These are phyloP conservation scores for Metschnikowia shivogae DNA, from an alignment of 805 yeast genomes.

Conservation along the genomic window DNA sequence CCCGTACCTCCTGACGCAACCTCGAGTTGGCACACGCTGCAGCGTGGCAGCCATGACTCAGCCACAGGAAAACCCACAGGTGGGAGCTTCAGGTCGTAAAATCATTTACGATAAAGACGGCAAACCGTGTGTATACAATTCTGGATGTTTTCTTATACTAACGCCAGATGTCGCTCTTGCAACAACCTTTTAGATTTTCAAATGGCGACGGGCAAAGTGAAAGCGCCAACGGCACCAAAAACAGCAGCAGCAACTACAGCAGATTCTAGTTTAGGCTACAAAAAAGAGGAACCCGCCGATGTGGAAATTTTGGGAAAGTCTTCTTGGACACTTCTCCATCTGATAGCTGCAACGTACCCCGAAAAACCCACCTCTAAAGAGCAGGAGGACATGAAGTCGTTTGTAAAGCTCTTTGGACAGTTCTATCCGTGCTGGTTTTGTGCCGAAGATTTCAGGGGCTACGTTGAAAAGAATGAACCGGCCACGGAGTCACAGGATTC, in stretches of 20 bases:
- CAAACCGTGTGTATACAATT: conserved; percentile 66
- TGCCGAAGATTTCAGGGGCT: conserved; percentile 74
- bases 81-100: conserved; percentile 60
- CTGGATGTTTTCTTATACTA: conserved; percentile 5
- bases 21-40: neutral
- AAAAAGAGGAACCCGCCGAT: conserved; percentile 78
- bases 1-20: conserved; percentile 2
- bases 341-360: conserved; percentile 88
- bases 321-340: conserved; percentile 89
- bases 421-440: conserved; percentile 94
- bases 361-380: conserved; percentile 55
- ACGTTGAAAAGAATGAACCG: conserved; percentile 52
- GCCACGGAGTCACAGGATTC: conserved; percentile 64
- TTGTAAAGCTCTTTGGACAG: conserved; percentile 65
- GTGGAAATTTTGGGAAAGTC: conserved; percentile 75
- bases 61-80: conserved; percentile 29
- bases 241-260: conserved; percentile 2
- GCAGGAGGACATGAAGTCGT: conserved; percentile 68
- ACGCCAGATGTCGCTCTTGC: conserved; percentile 75
- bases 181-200: conserved; percentile 78
- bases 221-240: conserved; percentile 5
- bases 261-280: conserved; percentile 18
- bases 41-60: neutral
- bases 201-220: conserved; percentile 40
- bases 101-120: conserved; percentile 84